Percentiles rank a stretch among this genome's conserved stretches.
phyloP scores from a whole-genome alignment of 345 rosid genomes.

The Populus davidiana region DNA sequence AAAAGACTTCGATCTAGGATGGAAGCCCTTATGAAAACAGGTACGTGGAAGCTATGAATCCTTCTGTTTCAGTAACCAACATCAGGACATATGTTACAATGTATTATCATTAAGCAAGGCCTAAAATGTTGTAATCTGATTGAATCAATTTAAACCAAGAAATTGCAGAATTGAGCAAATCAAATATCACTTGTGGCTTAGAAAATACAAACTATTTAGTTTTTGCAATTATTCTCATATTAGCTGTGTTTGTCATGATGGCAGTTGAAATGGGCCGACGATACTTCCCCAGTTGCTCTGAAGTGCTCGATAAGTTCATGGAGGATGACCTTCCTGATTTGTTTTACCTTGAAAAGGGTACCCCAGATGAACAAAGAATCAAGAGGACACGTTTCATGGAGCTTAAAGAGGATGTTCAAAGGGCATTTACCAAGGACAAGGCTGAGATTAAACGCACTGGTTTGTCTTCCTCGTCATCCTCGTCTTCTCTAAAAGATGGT shows the following conservation, averaged over 20 bases:
- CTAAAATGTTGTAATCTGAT: neutral
- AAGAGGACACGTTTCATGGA: constrained; percentile 73
- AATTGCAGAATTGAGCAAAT: neutral
- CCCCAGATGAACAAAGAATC: constrained; percentile 52
- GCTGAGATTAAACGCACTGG: constrained; percentile 50
- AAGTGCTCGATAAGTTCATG: constrained; percentile 92
- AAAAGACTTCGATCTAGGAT: constrained; percentile 63
- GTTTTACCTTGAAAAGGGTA: constrained; percentile 67
- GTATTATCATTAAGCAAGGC: neutral
- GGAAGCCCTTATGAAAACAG: constrained; percentile 91
- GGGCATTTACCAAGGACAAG: constrained; percentile 83
- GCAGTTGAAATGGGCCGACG: constrained; percentile 87
- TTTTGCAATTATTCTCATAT: neutral
- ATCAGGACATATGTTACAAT: neutral
- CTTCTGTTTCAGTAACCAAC: neutral
- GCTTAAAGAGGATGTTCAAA: constrained; percentile 76
- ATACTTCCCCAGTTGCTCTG: constrained; percentile 77
- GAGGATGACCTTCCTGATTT: constrained; percentile 89
- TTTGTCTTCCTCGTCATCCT: constrained; percentile 65
- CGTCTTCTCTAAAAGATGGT: constrained; percentile 42
- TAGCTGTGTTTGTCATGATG: constrained; percentile 10
- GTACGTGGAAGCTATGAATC: constrained; percentile 30
- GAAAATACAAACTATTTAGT: neutral
- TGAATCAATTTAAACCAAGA: neutral
- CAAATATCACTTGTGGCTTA: neutral